Conservation (phyloP, 2,329 filamentous ascomycete genomes). For the Aciculosporium take region DNA sequence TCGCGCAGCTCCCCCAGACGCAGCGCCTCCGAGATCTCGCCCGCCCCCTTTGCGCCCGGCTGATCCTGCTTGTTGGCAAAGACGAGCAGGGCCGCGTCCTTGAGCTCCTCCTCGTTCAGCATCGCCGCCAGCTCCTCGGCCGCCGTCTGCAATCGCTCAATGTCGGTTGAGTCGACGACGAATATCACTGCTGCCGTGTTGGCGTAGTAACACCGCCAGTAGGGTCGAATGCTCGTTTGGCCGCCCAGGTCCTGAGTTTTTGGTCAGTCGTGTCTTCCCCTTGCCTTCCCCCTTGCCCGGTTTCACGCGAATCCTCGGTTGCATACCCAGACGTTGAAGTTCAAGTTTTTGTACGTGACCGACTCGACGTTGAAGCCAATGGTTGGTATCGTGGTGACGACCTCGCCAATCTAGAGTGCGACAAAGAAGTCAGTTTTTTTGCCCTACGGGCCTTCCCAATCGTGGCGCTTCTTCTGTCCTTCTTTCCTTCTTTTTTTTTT, state of each 20-base stretch:
- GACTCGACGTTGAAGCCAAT: slow-evolving; percentile 99
- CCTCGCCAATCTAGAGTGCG: slow-evolving; percentile 72
- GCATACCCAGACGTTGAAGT: slow-evolving; percentile 95
- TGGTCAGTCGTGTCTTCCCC: slow-evolving; percentile 1
- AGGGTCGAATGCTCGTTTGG: slow-evolving; percentile 95
- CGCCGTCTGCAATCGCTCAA: slow-evolving; percentile 83
- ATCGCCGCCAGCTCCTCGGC: slow-evolving; percentile 87
- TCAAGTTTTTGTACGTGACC: slow-evolving; percentile 94
- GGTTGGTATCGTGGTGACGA: slow-evolving; percentile 96
- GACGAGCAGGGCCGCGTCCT: slow-evolving; percentile 80
- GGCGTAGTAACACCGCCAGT: slow-evolving; percentile 98
- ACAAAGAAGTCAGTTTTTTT: not conserved
- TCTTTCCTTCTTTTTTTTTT: no score
- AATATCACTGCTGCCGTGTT: slow-evolving; percentile 98
- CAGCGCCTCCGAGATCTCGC: slow-evolving; percentile 89
- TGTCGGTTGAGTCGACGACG: slow-evolving; percentile 95
- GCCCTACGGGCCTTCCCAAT: not conserved
- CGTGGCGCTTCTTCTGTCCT: not conserved
- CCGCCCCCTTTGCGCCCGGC: slow-evolving; percentile 88
- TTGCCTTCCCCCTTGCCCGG: no score
- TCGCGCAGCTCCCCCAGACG: slow-evolving; percentile 83
- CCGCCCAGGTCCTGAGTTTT: slow-evolving; percentile 68
- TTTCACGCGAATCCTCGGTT: not conserved
- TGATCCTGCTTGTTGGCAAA: slow-evolving; percentile 99
- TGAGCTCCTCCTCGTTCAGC: slow-evolving; percentile 92